These are phyloP conservation scores for Taphrina betulina DNA, from an alignment of 1,139 yeast species.

Conservation along the genomic window DNA sequence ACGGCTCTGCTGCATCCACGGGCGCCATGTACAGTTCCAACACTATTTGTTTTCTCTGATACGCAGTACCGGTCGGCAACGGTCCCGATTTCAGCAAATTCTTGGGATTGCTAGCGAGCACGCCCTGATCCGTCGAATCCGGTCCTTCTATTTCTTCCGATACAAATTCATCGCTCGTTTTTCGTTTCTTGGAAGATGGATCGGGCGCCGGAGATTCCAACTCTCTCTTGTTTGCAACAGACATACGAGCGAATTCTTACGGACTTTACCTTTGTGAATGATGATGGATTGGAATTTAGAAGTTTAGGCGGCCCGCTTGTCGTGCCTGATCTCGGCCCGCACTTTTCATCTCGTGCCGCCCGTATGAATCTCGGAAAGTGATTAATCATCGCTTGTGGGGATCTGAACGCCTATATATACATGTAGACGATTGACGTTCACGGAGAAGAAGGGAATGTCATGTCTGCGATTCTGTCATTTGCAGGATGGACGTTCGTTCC, in stretches of 20 bases:
- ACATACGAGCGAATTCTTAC: no score
- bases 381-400: no score
- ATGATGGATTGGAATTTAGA: no score
- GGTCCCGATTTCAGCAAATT: slow-evolving; percentile 10
- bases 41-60: not conserved
- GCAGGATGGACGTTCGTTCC: slow-evolving; percentile 34
- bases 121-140: not conserved
- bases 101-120: slow-evolving; percentile 1
- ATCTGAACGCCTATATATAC: no score
- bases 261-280: no score
- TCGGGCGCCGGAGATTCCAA: slow-evolving; percentile 24
- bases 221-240: slow-evolving; percentile 9
- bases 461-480: slow-evolving; percentile 14
- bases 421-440: no score
- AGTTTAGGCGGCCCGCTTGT: no score
- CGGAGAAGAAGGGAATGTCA: no score
- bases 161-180: not conserved
- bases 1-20: slow-evolving; percentile 25
- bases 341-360: no score
- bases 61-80: slow-evolving; percentile 1
- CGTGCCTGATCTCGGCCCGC: no score
- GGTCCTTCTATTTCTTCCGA: not conserved
- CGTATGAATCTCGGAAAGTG: no score
- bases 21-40: slow-evolving; percentile 33
- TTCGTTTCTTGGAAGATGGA: slow-evolving; percentile 13